Percentiles rank a stretch among this genome's conserved stretches.
Conservation (phyloP, 495 filamentous ascomycete species). For the Xylaria scruposa region DNA sequence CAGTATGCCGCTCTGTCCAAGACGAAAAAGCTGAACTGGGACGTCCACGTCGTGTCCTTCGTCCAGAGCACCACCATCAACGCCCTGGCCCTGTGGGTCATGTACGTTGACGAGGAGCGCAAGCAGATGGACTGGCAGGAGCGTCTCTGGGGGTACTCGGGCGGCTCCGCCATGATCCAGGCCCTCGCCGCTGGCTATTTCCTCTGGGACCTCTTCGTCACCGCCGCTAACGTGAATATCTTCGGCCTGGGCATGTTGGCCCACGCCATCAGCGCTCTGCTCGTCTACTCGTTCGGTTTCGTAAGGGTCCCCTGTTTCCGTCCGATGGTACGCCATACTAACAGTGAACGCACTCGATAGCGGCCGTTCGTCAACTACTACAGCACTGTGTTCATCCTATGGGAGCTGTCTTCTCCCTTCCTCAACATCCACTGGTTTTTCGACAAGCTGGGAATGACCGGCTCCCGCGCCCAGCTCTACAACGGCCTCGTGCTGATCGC, state of each 20-base stretch:
- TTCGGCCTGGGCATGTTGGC: constrained; percentile 91
- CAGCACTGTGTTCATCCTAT: constrained; percentile 89
- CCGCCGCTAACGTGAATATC: constrained; percentile 70
- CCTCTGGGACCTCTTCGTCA: constrained; percentile 86
- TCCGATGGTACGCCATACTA: not conserved
- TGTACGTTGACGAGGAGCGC: constrained; percentile 79
- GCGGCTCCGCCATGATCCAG: constrained; percentile 79
- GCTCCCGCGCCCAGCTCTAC: constrained; percentile 58
- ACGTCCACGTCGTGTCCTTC: constrained; percentile 95
- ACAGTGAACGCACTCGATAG: constrained; percentile 50
- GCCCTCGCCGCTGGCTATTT: constrained; percentile 94
- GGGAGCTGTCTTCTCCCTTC: constrained; percentile 94
- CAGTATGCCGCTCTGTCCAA: constrained; percentile 70
- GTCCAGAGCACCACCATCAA: constrained; percentile 85
- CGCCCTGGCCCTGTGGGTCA: constrained; percentile 79
- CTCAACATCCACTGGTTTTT: constrained; percentile 99
- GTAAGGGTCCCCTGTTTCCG: constrained; percentile 63
- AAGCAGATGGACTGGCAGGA: constrained; percentile 71
- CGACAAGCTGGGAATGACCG: constrained; percentile 95
- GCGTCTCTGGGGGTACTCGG: constrained; percentile 91
- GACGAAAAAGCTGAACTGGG: constrained; percentile 87
- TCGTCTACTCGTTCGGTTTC: constrained; percentile 90
- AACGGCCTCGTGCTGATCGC: constrained; percentile 40
- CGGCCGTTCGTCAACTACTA: constrained; percentile 95
- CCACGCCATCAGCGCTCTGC: constrained; percentile 83